Conservation (phyloP, 441 rosid species). For the Metrosideros polymorpha region DNA sequence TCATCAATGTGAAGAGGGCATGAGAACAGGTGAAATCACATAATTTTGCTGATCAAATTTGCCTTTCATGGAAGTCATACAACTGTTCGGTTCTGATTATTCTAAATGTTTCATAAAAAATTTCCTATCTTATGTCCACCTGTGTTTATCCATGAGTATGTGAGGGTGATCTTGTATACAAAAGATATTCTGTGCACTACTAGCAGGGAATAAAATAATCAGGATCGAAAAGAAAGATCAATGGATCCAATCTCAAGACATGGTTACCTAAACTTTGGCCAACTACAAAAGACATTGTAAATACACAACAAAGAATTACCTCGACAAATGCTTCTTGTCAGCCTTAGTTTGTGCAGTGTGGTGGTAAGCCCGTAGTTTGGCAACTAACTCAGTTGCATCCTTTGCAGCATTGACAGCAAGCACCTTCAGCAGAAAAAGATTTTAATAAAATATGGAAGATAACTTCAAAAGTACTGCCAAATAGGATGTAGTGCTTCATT, state of each 20-base stretch:
- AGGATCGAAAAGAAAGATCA: not conserved
- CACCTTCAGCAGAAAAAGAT: conserved; percentile 35
- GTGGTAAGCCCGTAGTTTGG: conserved; percentile 92
- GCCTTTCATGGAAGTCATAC: not conserved
- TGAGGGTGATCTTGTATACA: not conserved
- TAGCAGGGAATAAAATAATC: not conserved
- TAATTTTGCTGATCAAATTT: not conserved
- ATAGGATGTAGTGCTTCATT: not conserved
- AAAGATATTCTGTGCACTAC: not conserved
- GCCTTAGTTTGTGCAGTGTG: conserved; percentile 96
- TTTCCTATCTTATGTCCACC: not conserved
- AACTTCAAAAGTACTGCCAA: not conserved
- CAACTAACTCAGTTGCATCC: conserved; percentile 95
- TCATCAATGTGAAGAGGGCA: not conserved
- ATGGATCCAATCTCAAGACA: not conserved
- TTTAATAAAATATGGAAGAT: not conserved
- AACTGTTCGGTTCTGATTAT: not conserved
- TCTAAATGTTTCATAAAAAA: not conserved
- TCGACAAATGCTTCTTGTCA: conserved; percentile 83
- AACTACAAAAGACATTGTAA: not conserved
- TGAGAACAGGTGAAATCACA: not conserved
- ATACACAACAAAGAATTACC: conserved; percentile 24
- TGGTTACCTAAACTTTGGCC: not conserved
- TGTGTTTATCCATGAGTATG: not conserved
- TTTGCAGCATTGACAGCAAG: conserved; percentile 97